A percentile compares a stretch with the other conserved stretches of the same genome.
Conservation (phyloP, 805 yeast species). For the Monosporozyma aerobia region DNA sequence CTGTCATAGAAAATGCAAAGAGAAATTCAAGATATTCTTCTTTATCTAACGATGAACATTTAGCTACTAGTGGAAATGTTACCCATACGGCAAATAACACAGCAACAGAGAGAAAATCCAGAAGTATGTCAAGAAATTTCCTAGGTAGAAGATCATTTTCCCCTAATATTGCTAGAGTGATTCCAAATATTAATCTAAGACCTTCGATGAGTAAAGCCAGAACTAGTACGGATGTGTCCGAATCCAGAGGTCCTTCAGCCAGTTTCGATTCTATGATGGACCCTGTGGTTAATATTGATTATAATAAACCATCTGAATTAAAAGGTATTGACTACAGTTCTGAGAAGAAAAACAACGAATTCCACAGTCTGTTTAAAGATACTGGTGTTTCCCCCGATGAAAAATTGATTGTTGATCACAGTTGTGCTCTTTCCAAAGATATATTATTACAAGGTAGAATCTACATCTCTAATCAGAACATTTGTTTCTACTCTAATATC, state of each 20-base stretch:
- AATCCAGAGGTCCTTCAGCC: neutral
- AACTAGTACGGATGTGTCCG: conserved; percentile 5
- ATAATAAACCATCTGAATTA: conserved; percentile 10
- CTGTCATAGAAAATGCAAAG: conserved; percentile 5
- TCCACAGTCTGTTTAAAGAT: conserved; percentile 50
- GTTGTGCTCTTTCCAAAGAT: conserved; percentile 64
- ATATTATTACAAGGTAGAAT: conserved; percentile 63
- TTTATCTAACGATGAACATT: conserved; percentile 10
- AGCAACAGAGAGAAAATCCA: conserved; percentile 17
- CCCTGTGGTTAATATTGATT: conserved; percentile 14
- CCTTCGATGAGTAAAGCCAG: conserved; percentile 13
- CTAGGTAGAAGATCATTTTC: conserved; percentile 25
- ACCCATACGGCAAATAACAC: neutral
- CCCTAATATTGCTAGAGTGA: conserved; percentile 19
- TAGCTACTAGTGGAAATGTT: neutral
- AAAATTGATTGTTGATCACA: conserved; percentile 47
- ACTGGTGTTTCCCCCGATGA: conserved; percentile 38
- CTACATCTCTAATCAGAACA: conserved; percentile 46
- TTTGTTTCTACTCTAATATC: conserved; percentile 60
- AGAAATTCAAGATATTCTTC: conserved; percentile 11
- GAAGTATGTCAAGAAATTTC: conserved; percentile 21
- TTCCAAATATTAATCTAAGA: conserved; percentile 13
- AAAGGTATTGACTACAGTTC: conserved; percentile 31
- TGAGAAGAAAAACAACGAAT: conserved; percentile 48
- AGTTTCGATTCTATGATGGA: conserved; percentile 1